Evolutionary conservation across 768 basidiomycete species (phyloP), one percentile per base, ranked within the genome.

Genomic region (Rossbeevera mucosa): DNA sequence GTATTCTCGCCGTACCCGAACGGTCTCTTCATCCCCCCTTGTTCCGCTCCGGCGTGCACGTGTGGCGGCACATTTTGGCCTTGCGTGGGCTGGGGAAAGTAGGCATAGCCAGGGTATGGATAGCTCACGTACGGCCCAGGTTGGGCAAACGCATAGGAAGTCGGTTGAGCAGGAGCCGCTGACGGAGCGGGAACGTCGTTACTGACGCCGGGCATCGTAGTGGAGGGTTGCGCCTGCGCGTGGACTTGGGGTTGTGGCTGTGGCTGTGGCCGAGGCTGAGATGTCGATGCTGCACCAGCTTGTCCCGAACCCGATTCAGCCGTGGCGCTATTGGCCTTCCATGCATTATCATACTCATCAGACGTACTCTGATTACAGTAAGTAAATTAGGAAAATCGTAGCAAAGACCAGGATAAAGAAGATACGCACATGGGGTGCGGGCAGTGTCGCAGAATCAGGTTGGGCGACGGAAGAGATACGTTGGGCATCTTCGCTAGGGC

Each of bases 301-400:
- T 65, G 59, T 48, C 66, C 63, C 33, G 66, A 21, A 18, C 61
- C 61, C 26, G 63, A 58, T 51, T 70, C 74, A 7, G 70, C 58
- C 4, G 71, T 64, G 14, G 75, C 80, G 20, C 74, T 76, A 57
- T 81, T 81, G 14, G 81, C 80, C 48, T 78, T 79, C 84, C 84
- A 86, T 2, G 82, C 81, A 36, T 81, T 76, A 41, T 77, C 75
- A 50, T 78, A 85, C 36, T 80, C 79, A 48, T 81, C 77, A 6
- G 75, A 63, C 26, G 76, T 71, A n/a, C 68, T 71, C 75, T 76
- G 62, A 29, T 64, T 50, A 38, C 12, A 24, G 20, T 21, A 41
- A 55, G 55, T 58, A 60, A 53, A 51, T 51, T 18, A 48, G 28
- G 11, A 33, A 26, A 9, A 44, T 41, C 38, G 14, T 28, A 2